Percentiles rank a stretch among this genome's conserved stretches.
phyloP scores from a whole-genome alignment of 768 basidiomycete genomes.

The Rossbeevera mucosa region DNA sequence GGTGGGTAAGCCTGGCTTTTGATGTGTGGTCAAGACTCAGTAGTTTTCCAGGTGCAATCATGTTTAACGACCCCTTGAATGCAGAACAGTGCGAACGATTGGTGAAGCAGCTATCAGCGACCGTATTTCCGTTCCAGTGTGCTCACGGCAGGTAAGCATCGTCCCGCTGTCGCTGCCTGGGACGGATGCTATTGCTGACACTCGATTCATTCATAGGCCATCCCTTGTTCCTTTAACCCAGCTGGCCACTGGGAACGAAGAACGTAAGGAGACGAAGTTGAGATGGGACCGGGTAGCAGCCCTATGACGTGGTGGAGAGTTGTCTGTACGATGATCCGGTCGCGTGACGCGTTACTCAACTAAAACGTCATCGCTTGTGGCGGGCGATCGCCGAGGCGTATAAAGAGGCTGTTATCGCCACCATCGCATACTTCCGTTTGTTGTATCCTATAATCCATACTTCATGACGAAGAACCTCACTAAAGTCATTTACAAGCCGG shows the following conservation, averaged over 20 bases:
- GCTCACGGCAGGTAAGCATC: conserved; percentile 81
- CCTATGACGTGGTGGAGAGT: conserved; percentile 11
- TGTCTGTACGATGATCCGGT: conserved; percentile 11
- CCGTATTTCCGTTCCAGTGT: conserved; percentile 89
- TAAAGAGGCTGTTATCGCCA: conserved; percentile 20
- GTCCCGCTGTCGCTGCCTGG: not conserved
- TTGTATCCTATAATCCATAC: conserved; percentile 16
- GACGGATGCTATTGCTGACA: not conserved
- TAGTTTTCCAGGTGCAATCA: conserved; percentile 72
- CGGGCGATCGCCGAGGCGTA: conserved; percentile 18
- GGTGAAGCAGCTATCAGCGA: conserved; percentile 60
- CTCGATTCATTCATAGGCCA: conserved; percentile 35
- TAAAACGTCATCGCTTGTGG: conserved; percentile 23
- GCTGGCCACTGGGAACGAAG: conserved; percentile 18
- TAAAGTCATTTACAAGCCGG: conserved; percentile 79
- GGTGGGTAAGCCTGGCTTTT: conserved; percentile 45
- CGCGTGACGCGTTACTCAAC: conserved; percentile 26
- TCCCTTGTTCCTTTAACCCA: conserved; percentile 49
- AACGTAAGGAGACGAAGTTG: conserved; percentile 8
- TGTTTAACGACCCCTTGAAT: conserved; percentile 87
- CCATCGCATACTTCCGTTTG: not conserved
- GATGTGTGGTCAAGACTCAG: conserved; percentile 1
- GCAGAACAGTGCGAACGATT: conserved; percentile 65
- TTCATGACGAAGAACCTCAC: conserved; percentile 47
- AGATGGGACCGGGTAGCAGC: conserved; percentile 24